A percentile compares a stretch with the other conserved stretches of the same genome.
phyloP scores from a whole-genome alignment of 768 basidiomycete genomes.

The Leccinum barrowsii region DNA sequence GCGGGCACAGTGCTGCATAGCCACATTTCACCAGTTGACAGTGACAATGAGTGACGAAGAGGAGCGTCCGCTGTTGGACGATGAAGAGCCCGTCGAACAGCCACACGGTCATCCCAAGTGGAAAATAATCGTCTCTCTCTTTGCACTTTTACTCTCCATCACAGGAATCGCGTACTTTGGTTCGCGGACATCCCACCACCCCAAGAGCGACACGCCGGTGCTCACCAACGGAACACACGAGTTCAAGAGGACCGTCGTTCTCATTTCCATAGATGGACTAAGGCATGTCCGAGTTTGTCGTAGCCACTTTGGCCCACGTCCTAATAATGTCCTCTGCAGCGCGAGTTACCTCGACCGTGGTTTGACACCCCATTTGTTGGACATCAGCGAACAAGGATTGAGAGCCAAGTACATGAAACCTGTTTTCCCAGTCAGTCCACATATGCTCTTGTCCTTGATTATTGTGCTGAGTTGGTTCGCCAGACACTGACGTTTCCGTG shows the following conservation, averaged over 20 bases:
- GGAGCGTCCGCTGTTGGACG: slow-evolving; percentile 24
- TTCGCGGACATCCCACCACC: not conserved
- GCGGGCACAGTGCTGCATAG: slow-evolving; percentile 12
- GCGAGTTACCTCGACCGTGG: slow-evolving; percentile 87
- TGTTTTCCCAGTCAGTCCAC: slow-evolving; percentile 76
- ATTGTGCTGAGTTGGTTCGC: slow-evolving; percentile 3
- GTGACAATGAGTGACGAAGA: slow-evolving; percentile 21
- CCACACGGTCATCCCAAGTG: not conserved
- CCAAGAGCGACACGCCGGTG: slow-evolving; percentile 24
- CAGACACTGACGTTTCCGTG: slow-evolving; percentile 90
- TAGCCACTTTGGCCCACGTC: not conserved
- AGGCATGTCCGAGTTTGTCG: slow-evolving; percentile 41
- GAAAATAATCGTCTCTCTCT: slow-evolving; percentile 15
- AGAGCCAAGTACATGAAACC: slow-evolving; percentile 85
- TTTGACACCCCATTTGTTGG: slow-evolving; percentile 77
- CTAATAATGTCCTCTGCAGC: slow-evolving; percentile 35
- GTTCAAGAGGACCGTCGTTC: slow-evolving; percentile 75
- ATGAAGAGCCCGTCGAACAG: slow-evolving; percentile 8
- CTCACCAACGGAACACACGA: slow-evolving; percentile 81
- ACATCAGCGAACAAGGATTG: slow-evolving; percentile 78
- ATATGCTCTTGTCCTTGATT: slow-evolving; percentile 16
- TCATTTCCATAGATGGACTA: slow-evolving; percentile 86
- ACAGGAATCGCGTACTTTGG: slow-evolving; percentile 12
- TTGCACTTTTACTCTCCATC: slow-evolving; percentile 12
- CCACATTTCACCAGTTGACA: slow-evolving; percentile 14